A percentile compares a stretch with the other conserved stretches of the same genome.
phyloP scores from a whole-genome alignment of 495 filamentous ascomycete species.

The Aspergillus kassunensis region DNA sequence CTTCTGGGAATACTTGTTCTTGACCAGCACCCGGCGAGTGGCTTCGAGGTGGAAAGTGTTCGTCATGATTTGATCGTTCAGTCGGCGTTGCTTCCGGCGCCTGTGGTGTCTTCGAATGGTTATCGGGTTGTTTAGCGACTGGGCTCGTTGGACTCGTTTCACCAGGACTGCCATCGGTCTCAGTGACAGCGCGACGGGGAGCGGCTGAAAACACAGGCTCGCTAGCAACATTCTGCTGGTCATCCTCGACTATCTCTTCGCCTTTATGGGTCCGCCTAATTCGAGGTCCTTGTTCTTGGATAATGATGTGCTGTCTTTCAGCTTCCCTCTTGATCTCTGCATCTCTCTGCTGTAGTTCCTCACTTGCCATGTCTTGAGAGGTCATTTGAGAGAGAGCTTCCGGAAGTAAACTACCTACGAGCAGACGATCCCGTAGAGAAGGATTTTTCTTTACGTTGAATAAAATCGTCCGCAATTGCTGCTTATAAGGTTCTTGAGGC shows the following conservation, averaged over 20 bases:
- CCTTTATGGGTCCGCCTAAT: slow-evolving; percentile 93
- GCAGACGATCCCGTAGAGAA: slow-evolving; percentile 69
- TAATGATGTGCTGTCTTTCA: slow-evolving; percentile 82
- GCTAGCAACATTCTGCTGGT: slow-evolving; percentile 39
- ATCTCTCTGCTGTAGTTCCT: slow-evolving; percentile 77
- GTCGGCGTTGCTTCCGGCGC: slow-evolving; percentile 43
- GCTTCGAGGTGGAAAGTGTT: slow-evolving; percentile 20
- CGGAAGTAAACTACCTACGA: slow-evolving; percentile 64
- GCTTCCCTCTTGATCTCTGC: slow-evolving; percentile 71
- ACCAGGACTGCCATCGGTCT: slow-evolving; percentile 35
- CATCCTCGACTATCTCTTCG: slow-evolving; percentile 81
- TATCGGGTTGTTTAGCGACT: slow-evolving; percentile 19
- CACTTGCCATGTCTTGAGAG: slow-evolving; percentile 82
- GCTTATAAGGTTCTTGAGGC: slow-evolving; percentile 49
- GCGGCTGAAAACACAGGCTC: slow-evolving; percentile 49
- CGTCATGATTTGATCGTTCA: slow-evolving; percentile 18
- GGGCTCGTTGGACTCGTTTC: slow-evolving; percentile 34
- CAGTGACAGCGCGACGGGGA: slow-evolving; percentile 33
- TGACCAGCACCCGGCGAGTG: slow-evolving; percentile 36
- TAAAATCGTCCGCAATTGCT: slow-evolving; percentile 59
- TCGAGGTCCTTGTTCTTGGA: slow-evolving; percentile 77
- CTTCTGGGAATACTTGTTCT: slow-evolving; percentile 44
- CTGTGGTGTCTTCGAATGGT: slow-evolving; percentile 24
- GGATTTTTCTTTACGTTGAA: slow-evolving; percentile 85
- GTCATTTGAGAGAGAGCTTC: slow-evolving; percentile 77